phyloP scores from a whole-genome alignment of 2,329 filamentous ascomycete species.

The Pseudogymnoascus sp. region DNA sequence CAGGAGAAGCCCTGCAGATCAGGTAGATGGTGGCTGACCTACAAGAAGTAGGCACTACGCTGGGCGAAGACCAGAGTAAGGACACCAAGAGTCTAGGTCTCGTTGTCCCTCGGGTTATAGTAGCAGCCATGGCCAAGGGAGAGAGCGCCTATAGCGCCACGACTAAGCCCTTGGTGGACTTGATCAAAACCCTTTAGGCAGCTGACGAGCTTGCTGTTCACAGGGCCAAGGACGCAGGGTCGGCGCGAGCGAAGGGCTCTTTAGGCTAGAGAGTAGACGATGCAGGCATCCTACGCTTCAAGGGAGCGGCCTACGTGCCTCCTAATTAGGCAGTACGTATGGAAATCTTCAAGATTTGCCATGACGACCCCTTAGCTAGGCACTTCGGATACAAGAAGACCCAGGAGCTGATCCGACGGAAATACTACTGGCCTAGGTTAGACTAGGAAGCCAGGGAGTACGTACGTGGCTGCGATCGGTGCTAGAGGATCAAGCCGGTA shows the following conservation, averaged over 20 bases:
- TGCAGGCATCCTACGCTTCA: neutral
- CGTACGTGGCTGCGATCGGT: neutral
- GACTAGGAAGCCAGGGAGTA: neutral
- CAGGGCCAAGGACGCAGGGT: neutral
- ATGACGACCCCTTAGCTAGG: neutral
- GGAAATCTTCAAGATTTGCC: neutral
- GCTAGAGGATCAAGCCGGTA: neutral
- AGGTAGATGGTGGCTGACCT: no score
- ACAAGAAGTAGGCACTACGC: neutral
- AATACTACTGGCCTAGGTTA: neutral
- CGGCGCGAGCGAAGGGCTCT: neutral
- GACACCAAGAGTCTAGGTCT: neutral
- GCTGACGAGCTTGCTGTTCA: neutral
- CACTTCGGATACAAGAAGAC: neutral
- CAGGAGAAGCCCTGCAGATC: neutral
- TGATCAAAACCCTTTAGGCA: neutral
- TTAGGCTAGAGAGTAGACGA: neutral
- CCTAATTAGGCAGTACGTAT: neutral
- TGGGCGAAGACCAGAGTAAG: neutral
- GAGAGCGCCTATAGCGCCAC: neutral
- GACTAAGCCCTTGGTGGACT: neutral
- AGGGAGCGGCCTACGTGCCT: neutral
- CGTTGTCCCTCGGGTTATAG: neutral
- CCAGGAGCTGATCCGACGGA: neutral
- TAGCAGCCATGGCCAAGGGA: neutral